These are phyloP conservation scores for Yamadazyma aaseri DNA, from an alignment of 1,139 yeast genomes.

Conservation along the genomic window DNA sequence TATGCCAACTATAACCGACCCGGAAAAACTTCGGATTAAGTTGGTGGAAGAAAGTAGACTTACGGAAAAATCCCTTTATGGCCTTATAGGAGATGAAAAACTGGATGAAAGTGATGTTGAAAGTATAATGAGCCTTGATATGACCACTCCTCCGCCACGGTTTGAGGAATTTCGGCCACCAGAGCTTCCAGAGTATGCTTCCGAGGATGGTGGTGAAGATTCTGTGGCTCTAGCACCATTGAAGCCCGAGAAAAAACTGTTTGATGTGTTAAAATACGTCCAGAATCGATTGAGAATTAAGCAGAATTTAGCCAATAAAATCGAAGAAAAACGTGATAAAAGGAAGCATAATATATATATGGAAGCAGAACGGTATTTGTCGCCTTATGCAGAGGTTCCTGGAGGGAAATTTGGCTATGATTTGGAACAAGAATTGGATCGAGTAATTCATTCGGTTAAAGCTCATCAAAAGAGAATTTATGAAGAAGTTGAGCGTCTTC, in stretches of 20 bases:
- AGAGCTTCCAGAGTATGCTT: slow-evolving; percentile 17
- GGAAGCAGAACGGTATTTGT: slow-evolving; percentile 44
- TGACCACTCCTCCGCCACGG: slow-evolving; percentile 18
- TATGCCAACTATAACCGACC: slow-evolving; percentile 64
- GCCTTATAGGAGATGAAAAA: slow-evolving; percentile 45
- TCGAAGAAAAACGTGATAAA: slow-evolving; percentile 20
- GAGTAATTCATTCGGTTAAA: slow-evolving; percentile 36
- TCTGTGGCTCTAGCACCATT: slow-evolving; percentile 9
- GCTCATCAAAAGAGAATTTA: slow-evolving; percentile 30
- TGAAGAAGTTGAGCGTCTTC: slow-evolving; percentile 20
- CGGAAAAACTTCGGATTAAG: slow-evolving; percentile 64
- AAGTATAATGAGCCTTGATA: slow-evolving; percentile 25
- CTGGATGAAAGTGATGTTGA: slow-evolving; percentile 21
- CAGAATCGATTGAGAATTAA: slow-evolving; percentile 36
- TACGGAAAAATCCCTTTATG: slow-evolving; percentile 75
- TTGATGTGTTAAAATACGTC: slow-evolving; percentile 60
- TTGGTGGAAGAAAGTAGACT: slow-evolving; percentile 77
- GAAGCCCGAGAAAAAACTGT: slow-evolving; percentile 21
- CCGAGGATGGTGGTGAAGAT: slow-evolving; percentile 13
- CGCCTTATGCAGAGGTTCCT: slow-evolving; percentile 38
- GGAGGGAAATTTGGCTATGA: slow-evolving; percentile 24
- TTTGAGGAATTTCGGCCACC: slow-evolving; percentile 14
- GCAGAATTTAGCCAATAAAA: slow-evolving; percentile 19
- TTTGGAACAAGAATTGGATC: slow-evolving; percentile 34
- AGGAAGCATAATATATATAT: slow-evolving; percentile 38